Percentiles rank a stretch among this genome's conserved stretches.
Evolutionary conservation across 331 rosid species (phyloP).

Genomic region (Phaseolus coccineus): DNA sequence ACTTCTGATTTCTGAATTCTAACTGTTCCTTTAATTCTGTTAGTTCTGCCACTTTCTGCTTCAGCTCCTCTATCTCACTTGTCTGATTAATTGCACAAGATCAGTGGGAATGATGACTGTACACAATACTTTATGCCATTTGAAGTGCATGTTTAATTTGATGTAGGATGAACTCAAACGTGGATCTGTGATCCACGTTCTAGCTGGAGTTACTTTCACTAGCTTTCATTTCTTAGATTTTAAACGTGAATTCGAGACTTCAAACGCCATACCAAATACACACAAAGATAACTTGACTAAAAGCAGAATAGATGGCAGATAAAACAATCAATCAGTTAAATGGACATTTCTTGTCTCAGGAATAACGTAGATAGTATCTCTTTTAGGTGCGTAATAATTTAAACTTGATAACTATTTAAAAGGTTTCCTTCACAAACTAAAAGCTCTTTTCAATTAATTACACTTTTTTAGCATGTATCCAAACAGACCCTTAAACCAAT

Average conservation of each 20-base stretch:
- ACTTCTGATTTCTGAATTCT: slow-evolving; percentile 78
- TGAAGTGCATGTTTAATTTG: background rate
- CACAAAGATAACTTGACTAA: slow-evolving; percentile 5
- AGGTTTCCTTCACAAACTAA: background rate
- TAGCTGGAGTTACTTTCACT: no score
- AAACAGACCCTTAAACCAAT: background rate
- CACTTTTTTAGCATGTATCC: no score
- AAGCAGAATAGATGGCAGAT: slow-evolving; percentile 14
- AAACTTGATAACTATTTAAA: background rate
- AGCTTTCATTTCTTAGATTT: no score
- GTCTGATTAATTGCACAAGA: slow-evolving; percentile 51
- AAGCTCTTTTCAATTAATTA: background rate
- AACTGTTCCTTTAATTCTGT: slow-evolving; percentile 78
- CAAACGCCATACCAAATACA: no score
- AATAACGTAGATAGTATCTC: slow-evolving; percentile 6
- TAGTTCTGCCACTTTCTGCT: slow-evolving; percentile 65
- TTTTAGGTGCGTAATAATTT: slow-evolving; percentile 10
- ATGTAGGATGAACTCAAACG: no score
- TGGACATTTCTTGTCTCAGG: slow-evolving; percentile 23
- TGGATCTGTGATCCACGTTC: no score
- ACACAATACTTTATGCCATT: slow-evolving; percentile 15
- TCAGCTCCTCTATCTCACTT: slow-evolving; percentile 74
- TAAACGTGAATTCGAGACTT: no score
- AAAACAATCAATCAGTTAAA: background rate
- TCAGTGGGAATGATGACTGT: slow-evolving; percentile 35